These are phyloP conservation scores for Solanum aculeatissimum DNA, from an alignment of 305 asterid species.

Conservation along the genomic window DNA sequence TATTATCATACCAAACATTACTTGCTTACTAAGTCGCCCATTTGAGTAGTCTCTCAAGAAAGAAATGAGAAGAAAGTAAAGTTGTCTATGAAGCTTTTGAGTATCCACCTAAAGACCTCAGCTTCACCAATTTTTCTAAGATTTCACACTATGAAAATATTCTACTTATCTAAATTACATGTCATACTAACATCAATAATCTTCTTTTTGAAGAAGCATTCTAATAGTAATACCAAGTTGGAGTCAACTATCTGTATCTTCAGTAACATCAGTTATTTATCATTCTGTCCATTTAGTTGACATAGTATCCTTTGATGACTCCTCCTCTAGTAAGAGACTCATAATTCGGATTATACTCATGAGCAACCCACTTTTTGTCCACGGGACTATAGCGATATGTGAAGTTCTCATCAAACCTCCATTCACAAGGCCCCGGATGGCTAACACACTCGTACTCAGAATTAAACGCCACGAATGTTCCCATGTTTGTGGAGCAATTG, in stretches of 20 bases:
- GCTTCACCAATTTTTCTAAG: background rate
- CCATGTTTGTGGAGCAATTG: constrained; percentile 80
- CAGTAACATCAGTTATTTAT: too few species aligned
- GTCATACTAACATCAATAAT: background rate
- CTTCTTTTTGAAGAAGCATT: background rate
- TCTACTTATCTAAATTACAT: background rate
- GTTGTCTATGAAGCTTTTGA: background rate
- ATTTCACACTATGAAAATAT: background rate
- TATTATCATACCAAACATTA: background rate
- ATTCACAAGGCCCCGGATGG: background rate
- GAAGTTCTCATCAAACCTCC: constrained; percentile 8
- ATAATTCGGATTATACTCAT: constrained; percentile 9
- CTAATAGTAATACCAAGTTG: background rate
- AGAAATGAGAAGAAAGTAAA: background rate
- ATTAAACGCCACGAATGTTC: constrained; percentile 48
- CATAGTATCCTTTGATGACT: constrained; percentile 7
- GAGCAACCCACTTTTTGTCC: background rate
- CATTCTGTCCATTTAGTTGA: background rate
- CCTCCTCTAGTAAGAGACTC: constrained; percentile 19
- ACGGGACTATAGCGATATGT: background rate
- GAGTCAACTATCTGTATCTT: background rate
- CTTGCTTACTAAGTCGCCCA: background rate
- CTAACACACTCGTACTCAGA: constrained; percentile 15
- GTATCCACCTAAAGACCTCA: background rate
- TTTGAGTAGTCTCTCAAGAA: background rate